Percentiles rank a stretch among this genome's conserved stretches.
These are phyloP conservation scores for Stereocaulon alpinum DNA, from an alignment of 495 filamentous ascomycete genomes.

Conservation along the genomic window DNA sequence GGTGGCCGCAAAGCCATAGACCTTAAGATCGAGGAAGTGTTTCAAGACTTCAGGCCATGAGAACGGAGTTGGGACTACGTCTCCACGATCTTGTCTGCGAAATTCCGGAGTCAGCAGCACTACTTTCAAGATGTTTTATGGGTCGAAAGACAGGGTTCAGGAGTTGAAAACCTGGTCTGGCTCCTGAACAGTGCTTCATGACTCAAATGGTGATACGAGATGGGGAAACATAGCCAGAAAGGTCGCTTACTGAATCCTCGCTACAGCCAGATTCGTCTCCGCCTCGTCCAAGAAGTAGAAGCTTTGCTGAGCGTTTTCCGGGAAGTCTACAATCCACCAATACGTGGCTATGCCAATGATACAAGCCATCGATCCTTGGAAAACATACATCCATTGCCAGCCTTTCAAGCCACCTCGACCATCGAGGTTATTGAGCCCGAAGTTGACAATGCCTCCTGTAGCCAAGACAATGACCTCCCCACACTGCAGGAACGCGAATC, in stretches of 20 bases:
- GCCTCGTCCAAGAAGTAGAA: slow-evolving; percentile 51
- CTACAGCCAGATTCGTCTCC: slow-evolving; percentile 47
- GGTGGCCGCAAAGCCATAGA: slow-evolving; percentile 61
- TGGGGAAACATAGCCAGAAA: no score
- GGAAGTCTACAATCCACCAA: slow-evolving; percentile 76
- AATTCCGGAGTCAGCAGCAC: no score
- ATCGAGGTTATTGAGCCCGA: slow-evolving; percentile 54
- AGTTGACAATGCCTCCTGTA: slow-evolving; percentile 64
- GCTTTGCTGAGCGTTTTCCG: slow-evolving; percentile 51
- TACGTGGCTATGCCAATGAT: slow-evolving; percentile 59
- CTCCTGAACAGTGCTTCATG: no score
- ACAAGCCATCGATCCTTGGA: slow-evolving; percentile 56
- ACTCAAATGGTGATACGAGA: no score
- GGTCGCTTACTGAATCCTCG: slow-evolving; percentile 37
- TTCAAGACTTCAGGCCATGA: slow-evolving; percentile 46
- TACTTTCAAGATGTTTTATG: no score
- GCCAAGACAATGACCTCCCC: slow-evolving; percentile 59
- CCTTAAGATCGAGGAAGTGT: slow-evolving; percentile 55
- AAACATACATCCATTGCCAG: slow-evolving; percentile 71
- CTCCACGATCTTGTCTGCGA: slow-evolving; percentile 45
- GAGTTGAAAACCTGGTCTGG: no score
- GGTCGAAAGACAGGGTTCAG: no score
- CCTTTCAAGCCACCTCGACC: slow-evolving; percentile 51
- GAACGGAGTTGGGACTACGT: slow-evolving; percentile 53
- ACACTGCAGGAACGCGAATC: slow-evolving; percentile 63